Conservation (phyloP, 2,329 filamentous ascomycete genomes). For the Botrytis squamosa region DNA sequence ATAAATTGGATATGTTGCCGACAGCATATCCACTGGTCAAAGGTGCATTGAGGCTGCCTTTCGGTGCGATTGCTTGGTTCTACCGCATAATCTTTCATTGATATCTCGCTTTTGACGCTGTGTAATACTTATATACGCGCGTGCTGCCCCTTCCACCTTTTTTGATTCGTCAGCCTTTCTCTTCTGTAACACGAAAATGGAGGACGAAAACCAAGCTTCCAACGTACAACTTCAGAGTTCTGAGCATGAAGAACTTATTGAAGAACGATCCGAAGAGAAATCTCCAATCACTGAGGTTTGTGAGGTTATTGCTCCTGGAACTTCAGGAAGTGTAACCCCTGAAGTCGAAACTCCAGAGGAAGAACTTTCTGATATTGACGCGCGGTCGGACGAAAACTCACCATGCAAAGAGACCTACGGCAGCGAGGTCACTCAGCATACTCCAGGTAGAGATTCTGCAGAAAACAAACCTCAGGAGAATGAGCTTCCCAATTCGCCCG, state of each 20-base stretch:
- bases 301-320: neutral
- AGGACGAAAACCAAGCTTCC: constrained; percentile 8
- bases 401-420: neutral
- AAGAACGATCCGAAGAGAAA: neutral
- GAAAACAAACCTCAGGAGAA: neutral
- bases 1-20: neutral
- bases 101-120: neutral
- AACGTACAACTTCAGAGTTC: neutral
- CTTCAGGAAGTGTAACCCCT: neutral
- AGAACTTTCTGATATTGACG: constrained; percentile 1
- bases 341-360: neutral
- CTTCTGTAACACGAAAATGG: constrained; percentile 3
- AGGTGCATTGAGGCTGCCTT: constrained; percentile 4
- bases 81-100: constrained; percentile 10
- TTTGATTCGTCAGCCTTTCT: neutral
- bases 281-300: neutral
- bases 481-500: neutral
- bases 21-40: neutral
- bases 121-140: constrained; percentile 16
- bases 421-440: neutral
- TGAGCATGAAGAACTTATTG: neutral
- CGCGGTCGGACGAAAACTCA: neutral
- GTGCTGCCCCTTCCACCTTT: neutral
- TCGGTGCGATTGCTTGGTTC: constrained; percentile 7
- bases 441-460: neutral